Base-by-base conservation (phyloP, 805 yeast species). In the Metschnikowia hibisci region DNA sequence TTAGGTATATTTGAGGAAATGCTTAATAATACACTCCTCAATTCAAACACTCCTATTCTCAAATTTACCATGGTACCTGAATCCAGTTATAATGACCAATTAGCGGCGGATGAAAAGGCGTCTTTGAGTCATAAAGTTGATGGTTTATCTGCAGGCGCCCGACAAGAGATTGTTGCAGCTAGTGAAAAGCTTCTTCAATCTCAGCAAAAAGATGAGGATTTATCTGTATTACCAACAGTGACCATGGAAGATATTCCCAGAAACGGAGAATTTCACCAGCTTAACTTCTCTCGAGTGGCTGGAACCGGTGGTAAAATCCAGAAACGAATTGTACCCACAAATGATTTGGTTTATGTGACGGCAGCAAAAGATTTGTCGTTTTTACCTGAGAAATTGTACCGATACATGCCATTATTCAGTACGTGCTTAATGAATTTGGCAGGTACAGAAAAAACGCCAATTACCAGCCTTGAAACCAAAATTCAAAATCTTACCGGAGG, bases 401-500 rank as follows among this genome's bases (percentile, higher is more conserved):
- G 83, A 29, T 89, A 77, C 51, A 60, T 93, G 47, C 86, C 96
- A 0, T 61, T 93, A 34, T 93, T 86, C 64, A 70, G 84, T 8
- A 84, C 82, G 23, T 84, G 95, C 36, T 67, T 93, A 47, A 84
- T 95, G 3, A 87, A 82, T 58, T 71, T 93, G 49, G 73, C 74
- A 0, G 99, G 99, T n/a, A 91, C 99, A 1, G 60, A 68, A 6
- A 56, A 63, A 7, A 81, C 83, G 45, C 60, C 83, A 0, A 87
- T 87, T 77, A 85, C 87, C 16, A 84, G 82, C 29, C 74, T 93
- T 45, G 98, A 91, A 57, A 89, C 90, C 52, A 80, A 82, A 34
- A 89, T 93, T 52, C 87, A 84, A 57, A 69, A 82, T 39, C 73
- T 76, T 43, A 89, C 98, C 0, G 98, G 98, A 20, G 96, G 97